phyloP scores from a whole-genome alignment of 2,329 filamentous ascomycete species.

The Aspergillus candidus region DNA sequence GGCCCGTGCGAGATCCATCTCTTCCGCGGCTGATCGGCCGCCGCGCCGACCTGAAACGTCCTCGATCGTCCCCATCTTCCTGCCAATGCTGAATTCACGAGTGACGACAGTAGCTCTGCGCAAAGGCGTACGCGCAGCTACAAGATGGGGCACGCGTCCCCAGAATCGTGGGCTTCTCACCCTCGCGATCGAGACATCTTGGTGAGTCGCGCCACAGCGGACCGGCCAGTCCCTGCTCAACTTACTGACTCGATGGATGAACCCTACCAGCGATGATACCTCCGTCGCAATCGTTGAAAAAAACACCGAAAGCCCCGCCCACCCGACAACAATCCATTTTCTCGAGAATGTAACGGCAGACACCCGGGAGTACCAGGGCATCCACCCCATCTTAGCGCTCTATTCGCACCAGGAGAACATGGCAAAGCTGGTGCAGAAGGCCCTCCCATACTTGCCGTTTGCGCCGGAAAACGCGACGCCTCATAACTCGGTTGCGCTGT shows the following conservation, averaged over 20 bases:
- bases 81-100: conserved; percentile 22
- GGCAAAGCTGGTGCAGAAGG: conserved; percentile 60
- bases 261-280: conserved; percentile 67
- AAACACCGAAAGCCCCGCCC: conserved; percentile 13
- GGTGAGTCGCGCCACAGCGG: conserved; percentile 21
- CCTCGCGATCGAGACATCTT: conserved; percentile 44
- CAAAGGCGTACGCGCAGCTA: conserved; percentile 10
- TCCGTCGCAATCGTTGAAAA: conserved; percentile 76
- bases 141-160: conserved; percentile 2
- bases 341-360: conserved; percentile 77
- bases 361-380: conserved; percentile 66
- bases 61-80: conserved; percentile 1
- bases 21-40: conserved; percentile 14
- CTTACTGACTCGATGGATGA: neutral
- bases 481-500: conserved; percentile 12
- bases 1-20: conserved; percentile 25
- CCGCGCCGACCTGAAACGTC: neutral
- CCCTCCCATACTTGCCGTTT: conserved; percentile 52
- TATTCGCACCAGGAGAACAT: conserved; percentile 69
- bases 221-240: neutral
- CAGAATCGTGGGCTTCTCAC: conserved; percentile 33
- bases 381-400: conserved; percentile 71
- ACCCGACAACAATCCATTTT: conserved; percentile 60
- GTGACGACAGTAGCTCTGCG: conserved; percentile 14
- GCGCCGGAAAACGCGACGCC: conserved; percentile 7